These are phyloP conservation scores for Gleditsia sinensis DNA, from an alignment of 306 rosid species.

Conservation along the genomic window DNA sequence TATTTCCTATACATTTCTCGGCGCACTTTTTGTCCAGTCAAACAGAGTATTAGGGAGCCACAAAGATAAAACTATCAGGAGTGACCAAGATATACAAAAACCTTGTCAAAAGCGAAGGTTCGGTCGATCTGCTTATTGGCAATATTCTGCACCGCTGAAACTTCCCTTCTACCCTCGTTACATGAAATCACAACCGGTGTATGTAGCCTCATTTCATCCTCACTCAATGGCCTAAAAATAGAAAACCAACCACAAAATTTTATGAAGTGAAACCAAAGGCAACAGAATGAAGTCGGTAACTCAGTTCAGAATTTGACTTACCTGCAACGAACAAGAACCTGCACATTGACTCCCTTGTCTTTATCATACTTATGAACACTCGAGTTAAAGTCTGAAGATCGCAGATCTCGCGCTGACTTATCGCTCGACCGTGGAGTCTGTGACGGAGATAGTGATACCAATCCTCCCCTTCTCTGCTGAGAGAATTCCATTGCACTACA, in stretches of 20 bases:
- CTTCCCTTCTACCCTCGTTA: constrained; percentile 78
- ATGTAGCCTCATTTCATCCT: constrained; percentile 79
- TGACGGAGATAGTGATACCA: constrained; percentile 85
- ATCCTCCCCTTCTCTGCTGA: constrained; percentile 82
- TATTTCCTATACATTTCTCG: not conserved
- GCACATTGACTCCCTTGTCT: constrained; percentile 98
- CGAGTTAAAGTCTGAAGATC: constrained; percentile 94
- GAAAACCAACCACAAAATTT: constrained; percentile 27
- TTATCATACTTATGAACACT: constrained; percentile 65
- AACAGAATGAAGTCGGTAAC: too few relatives aligned
- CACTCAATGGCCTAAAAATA: constrained; percentile 84
- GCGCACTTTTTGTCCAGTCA: not conserved
- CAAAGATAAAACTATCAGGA: not conserved
- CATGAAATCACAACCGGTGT: constrained; percentile 97
- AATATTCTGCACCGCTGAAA: constrained; percentile 82
- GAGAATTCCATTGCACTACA: constrained; percentile 63
- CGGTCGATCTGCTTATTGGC: constrained; percentile 99
- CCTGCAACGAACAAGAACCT: constrained; percentile 98
- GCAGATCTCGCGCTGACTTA: constrained; percentile 83
- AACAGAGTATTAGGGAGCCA: not conserved
- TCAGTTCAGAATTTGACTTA: constrained; percentile 46
- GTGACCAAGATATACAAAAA: too few relatives aligned
- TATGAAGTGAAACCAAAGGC: too few relatives aligned
- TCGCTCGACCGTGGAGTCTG: constrained; percentile 94
- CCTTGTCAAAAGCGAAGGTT: constrained; percentile 94